Percentiles rank a stretch among this genome's conserved stretches.
These are phyloP conservation scores for Nematodospora valgi DNA, from an alignment of 805 yeast species.

Conservation along the genomic window DNA sequence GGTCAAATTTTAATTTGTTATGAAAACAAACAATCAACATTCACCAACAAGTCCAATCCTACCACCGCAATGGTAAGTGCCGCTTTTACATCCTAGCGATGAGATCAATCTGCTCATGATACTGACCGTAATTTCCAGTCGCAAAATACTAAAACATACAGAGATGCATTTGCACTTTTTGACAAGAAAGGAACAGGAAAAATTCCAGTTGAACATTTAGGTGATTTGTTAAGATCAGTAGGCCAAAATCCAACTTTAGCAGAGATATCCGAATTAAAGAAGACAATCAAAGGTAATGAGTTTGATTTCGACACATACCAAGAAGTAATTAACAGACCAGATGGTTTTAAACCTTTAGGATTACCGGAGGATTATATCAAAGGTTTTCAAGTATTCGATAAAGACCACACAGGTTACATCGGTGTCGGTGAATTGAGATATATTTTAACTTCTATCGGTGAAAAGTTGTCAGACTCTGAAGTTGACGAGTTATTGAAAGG, in stretches of 20 bases:
- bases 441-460: conserved; percentile 94
- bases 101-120: no score
- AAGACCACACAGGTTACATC: conserved; percentile 90
- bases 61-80: no score
- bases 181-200: conserved; percentile 95
- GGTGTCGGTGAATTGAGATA: conserved; percentile 97
- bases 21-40: no score
- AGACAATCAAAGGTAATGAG: conserved; percentile 44
- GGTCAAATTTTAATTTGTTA: no score
- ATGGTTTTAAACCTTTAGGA: conserved; percentile 83
- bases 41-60: no score
- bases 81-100: no score
- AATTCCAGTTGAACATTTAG: conserved; percentile 79
- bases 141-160: conserved; percentile 49
- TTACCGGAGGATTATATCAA: conserved; percentile 89
- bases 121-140: conserved; percentile 22
- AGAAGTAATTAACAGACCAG: conserved; percentile 76
- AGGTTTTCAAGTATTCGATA: conserved; percentile 93
- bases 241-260: conserved; percentile 98
- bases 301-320: conserved; percentile 77
- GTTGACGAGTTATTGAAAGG: conserved; percentile 96
- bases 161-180: conserved; percentile 94
- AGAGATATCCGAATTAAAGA: conserved; percentile 59
- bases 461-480: conserved; percentile 83
- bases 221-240: conserved; percentile 92